Percentiles rank a stretch among this genome's conserved stretches.
Evolutionary conservation across 345 rosid genomes (phyloP).

Genomic region (Punica granatum): DNA sequence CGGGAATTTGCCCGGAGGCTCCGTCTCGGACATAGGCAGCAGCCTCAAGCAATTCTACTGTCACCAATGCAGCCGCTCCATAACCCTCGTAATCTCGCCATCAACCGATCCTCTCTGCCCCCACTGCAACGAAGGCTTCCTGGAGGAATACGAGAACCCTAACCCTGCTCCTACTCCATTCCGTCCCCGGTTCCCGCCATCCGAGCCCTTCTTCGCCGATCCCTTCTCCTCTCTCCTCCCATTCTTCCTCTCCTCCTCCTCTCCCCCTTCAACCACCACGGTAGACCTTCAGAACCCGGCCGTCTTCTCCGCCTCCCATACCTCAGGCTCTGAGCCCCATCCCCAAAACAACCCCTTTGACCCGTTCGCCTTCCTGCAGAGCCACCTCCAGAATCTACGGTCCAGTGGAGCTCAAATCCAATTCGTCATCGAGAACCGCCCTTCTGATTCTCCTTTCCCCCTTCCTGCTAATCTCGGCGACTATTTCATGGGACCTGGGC

Average conservation of each 20-base stretch:
- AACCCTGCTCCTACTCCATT: conserved; percentile 9
- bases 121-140: conserved; percentile 33
- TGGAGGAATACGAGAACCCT: conserved; percentile 34
- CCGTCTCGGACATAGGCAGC: conserved; percentile 13
- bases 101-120: conserved; percentile 35
- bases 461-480: conserved; percentile 29
- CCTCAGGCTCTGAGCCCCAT: neutral
- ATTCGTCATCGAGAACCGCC: conserved; percentile 32
- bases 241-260: conserved; percentile 18
- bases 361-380: conserved; percentile 28
- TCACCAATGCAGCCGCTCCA: conserved; percentile 25
- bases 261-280: conserved; percentile 13
- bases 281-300: conserved; percentile 15
- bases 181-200: conserved; percentile 10
- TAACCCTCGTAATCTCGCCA: conserved; percentile 18
- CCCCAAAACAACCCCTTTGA: conserved; percentile 20
- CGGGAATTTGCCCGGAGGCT: conserved; percentile 17
- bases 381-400: conserved; percentile 24
- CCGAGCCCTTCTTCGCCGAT: conserved; percentile 10
- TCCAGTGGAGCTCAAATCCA: conserved; percentile 37
- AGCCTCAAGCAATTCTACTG: conserved; percentile 27
- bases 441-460: conserved; percentile 21
- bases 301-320: conserved; percentile 1
- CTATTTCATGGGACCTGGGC: conserved; percentile 38
- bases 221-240: conserved; percentile 22